Evolutionary conservation across 2,329 filamentous ascomycete genomes (phyloP).

Genomic region (Simplicillium aogashimaense): DNA sequence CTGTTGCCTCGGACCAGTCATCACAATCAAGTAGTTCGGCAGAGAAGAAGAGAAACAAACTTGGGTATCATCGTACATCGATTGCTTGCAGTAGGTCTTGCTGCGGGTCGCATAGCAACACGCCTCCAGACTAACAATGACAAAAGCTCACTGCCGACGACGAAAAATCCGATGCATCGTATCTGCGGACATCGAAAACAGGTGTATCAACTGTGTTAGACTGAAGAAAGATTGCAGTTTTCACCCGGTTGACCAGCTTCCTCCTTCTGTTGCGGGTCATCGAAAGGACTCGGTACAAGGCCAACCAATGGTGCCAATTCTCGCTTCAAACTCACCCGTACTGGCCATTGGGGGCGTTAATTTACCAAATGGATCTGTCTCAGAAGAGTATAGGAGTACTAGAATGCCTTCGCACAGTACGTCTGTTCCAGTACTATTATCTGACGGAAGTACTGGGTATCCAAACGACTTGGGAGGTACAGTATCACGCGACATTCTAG

Average conservation of each 20-base stretch:
- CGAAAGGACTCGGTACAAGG: slow-evolving; percentile 15
- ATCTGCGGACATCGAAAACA: slow-evolving; percentile 57
- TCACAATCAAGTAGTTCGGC: slow-evolving; percentile 20
- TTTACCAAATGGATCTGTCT: too few relatives aligned
- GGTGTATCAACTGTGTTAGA: slow-evolving; percentile 86
- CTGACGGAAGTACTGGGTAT: too few relatives aligned
- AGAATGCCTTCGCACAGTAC: too few relatives aligned
- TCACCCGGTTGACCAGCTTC: slow-evolving; percentile 69
- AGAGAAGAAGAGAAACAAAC: slow-evolving; percentile 68
- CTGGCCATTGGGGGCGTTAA: too few relatives aligned
- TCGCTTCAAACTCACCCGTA: too few relatives aligned
- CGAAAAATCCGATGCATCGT: slow-evolving; percentile 89
- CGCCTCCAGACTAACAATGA: background rate
- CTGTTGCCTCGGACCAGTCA: slow-evolving; percentile 19
- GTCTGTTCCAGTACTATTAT: too few relatives aligned
- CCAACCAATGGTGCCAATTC: too few relatives aligned
- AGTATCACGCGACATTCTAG: too few relatives aligned
- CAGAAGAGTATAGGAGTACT: too few relatives aligned
- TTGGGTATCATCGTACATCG: slow-evolving; percentile 90
- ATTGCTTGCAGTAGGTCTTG: slow-evolving; percentile 81
- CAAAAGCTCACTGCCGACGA: slow-evolving; percentile 74
- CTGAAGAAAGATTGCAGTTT: slow-evolving; percentile 94
- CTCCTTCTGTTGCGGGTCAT: slow-evolving; percentile 11
- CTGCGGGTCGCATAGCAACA: background rate
- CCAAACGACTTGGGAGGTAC: too few relatives aligned